Percentiles rank a stretch among this genome's conserved stretches.
phyloP scores from a whole-genome alignment of 441 rosid genomes.

The Mallotus japonicus region DNA sequence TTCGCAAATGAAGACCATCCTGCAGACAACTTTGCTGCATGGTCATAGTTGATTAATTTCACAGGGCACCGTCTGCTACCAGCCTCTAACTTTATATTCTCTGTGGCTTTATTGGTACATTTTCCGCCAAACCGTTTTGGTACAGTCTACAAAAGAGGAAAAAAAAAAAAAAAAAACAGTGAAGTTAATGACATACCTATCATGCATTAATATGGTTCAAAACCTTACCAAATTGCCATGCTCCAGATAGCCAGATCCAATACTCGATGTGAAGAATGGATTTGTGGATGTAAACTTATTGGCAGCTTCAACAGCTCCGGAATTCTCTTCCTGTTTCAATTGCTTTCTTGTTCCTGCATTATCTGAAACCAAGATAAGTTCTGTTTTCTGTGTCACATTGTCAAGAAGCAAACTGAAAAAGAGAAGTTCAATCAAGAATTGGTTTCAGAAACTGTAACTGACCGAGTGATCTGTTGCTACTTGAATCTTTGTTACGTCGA shows the following conservation, averaged over 20 bases:
- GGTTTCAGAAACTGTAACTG: background rate
- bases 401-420: too few species aligned
- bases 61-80: slow-evolving; percentile 20
- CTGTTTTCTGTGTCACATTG: too few species aligned
- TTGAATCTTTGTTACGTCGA: background rate
- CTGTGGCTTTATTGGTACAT: background rate
- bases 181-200: background rate
- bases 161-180: background rate
- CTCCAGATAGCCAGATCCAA: background rate
- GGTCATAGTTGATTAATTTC: background rate
- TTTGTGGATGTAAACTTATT: background rate
- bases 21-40: too few species aligned
- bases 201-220: background rate
- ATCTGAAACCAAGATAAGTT: background rate
- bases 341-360: background rate
- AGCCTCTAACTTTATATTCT: slow-evolving; percentile 7
- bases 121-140: slow-evolving; percentile 11
- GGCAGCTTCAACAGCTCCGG: background rate
- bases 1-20: too few species aligned
- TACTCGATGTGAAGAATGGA: background rate
- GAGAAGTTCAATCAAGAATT: too few species aligned
- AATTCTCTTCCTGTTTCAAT: background rate
- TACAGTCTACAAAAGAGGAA: slow-evolving; percentile 15
- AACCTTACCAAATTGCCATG: background rate
- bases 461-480: background rate